A percentile compares a stretch with the other conserved stretches of the same genome.
Conservation (phyloP, 345 rosid species). For the Eucalyptus brandiana region DNA sequence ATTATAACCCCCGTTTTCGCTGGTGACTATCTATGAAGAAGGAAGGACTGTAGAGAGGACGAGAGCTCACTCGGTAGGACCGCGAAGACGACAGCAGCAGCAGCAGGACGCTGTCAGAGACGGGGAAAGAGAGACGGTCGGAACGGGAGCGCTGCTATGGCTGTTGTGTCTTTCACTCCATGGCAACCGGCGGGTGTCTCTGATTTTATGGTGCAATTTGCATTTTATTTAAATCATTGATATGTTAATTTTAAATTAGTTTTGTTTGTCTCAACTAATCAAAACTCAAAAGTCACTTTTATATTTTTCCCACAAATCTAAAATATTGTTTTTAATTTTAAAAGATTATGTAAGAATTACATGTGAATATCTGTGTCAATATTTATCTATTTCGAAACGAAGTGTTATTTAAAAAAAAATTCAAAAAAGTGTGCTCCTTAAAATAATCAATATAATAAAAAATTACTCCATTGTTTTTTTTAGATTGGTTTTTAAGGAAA, state of each 20-base stretch:
- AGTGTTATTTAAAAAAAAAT: background rate
- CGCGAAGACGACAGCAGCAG: background rate
- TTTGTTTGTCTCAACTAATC: background rate
- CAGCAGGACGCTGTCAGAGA: background rate
- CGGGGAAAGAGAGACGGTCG: background rate
- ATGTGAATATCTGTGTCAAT: background rate
- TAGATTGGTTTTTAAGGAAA: background rate
- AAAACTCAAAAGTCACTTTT: background rate
- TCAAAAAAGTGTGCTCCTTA: no score
- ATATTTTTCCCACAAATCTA: background rate
- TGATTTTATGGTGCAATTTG: background rate
- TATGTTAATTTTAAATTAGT: background rate
- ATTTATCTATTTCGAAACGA: accelerated
- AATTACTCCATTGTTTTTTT: accelerated
- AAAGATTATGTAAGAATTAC: background rate
- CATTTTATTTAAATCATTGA: background rate
- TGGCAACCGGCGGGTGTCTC: background rate
- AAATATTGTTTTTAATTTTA: background rate
- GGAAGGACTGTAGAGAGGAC: background rate
- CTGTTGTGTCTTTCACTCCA: background rate
- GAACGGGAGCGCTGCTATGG: background rate
- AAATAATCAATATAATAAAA: no score
- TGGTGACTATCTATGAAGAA: background rate
- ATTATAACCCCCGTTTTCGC: background rate
- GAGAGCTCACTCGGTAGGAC: background rate